These are phyloP conservation scores for Tulasnella sp. DNA, from an alignment of 768 basidiomycete genomes.

Conservation along the genomic window DNA sequence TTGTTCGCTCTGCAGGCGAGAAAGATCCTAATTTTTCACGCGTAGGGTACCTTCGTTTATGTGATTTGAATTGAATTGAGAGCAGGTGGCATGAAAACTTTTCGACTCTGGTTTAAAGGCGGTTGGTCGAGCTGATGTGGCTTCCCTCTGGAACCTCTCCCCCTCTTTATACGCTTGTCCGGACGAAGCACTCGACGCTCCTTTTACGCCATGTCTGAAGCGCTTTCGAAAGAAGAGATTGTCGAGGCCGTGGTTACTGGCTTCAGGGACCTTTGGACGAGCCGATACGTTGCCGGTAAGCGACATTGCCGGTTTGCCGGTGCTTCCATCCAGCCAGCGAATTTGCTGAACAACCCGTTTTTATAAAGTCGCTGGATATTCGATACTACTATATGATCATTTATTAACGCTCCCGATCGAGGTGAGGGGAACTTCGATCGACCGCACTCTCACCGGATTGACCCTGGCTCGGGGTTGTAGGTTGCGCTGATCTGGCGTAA, in stretches of 20 bases:
- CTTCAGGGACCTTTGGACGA: slow-evolving; percentile 15
- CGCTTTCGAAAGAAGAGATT: background rate
- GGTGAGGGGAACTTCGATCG: background rate
- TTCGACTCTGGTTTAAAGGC: background rate
- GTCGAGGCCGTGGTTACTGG: background rate
- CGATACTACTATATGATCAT: slow-evolving; percentile 3
- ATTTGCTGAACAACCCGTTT: background rate
- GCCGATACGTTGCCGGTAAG: slow-evolving; percentile 23
- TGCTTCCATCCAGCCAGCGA: background rate
- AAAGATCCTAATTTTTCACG: background rate
- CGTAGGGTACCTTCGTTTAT: background rate
- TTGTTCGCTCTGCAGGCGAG: background rate
- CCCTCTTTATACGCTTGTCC: background rate
- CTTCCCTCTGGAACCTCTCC: background rate
- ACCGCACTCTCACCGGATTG: background rate
- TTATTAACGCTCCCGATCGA: background rate
- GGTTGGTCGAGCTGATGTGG: background rate
- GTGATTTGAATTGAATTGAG: background rate
- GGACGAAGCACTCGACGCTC: background rate
- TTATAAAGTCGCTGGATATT: slow-evolving; percentile 4
- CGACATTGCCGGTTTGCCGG: background rate
- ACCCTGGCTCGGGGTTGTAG: background rate
- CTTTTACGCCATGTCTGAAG: slow-evolving; percentile 3
- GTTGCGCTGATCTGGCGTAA: slow-evolving; percentile 9
- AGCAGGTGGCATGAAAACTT: slow-evolving; percentile 3